Conservation (phyloP, 768 basidiomycete species). For the Dioszegia hungarica region DNA sequence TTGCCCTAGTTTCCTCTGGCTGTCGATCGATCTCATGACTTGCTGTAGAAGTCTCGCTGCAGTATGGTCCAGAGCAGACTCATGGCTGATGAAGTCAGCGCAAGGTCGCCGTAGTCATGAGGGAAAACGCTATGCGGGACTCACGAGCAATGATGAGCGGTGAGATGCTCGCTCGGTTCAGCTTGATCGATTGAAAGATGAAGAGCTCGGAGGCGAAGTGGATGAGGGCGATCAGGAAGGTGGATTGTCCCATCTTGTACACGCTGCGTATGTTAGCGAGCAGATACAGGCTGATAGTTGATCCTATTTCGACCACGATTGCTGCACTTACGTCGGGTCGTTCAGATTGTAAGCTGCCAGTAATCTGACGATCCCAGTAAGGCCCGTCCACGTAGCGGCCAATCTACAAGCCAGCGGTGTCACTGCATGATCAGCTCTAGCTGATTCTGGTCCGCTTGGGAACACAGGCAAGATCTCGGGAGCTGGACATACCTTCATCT, state of each 20-base stretch:
- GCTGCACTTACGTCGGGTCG: constrained; percentile 64
- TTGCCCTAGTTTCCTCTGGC: neutral
- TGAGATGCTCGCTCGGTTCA: constrained; percentile 60
- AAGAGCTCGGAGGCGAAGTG: constrained; percentile 84
- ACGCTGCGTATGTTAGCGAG: constrained; percentile 40
- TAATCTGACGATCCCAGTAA: constrained; percentile 71
- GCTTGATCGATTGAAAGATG: constrained; percentile 69
- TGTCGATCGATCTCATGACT: neutral
- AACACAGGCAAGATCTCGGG: neutral
- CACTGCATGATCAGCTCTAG: constrained; percentile 54
- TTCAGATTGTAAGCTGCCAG: constrained; percentile 88
- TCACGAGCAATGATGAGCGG: constrained; percentile 82
- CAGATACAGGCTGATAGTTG: too few relatives aligned
- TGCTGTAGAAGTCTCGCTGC: constrained; percentile 6
- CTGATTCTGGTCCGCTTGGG: too few relatives aligned
- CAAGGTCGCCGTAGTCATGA: neutral
- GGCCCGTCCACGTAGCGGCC: constrained; percentile 86
- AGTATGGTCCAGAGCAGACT: constrained; percentile 8
- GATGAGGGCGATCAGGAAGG: constrained; percentile 82
- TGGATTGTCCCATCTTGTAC: constrained; percentile 81
- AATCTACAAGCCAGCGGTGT: constrained; percentile 80
- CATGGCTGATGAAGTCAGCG: neutral
- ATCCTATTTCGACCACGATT: too few relatives aligned
- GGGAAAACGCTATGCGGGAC: constrained; percentile 39
- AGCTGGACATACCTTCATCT: constrained; percentile 43